Base-by-base conservation (phyloP, 2,329 filamentous ascomycete species). In the Stagonosporopsis tanaceti region DNA sequence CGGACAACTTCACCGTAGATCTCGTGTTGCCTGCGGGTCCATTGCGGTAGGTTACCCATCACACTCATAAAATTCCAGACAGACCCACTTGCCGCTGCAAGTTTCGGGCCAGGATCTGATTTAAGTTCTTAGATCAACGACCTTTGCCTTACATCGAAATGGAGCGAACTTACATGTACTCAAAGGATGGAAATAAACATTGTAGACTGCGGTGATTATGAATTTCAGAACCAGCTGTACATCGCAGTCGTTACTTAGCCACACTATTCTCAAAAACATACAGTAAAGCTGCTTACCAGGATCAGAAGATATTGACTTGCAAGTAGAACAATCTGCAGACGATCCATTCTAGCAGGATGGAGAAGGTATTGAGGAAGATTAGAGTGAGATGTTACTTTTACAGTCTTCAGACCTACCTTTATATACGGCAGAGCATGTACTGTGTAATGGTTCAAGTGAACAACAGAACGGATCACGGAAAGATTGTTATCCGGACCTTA, bases 1-100 rank as follows among this genome's bases (percentile, higher is more conserved):
- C 61, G 52, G 12, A 62, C 61, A 14, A 60, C 42, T 40, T 38
- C 35, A 20, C 61, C 61, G 38, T 63, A 62, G 15, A 27, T 45
- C 22, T 61, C 30, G 32, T 63, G 61, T 6, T 60, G 45, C 9
- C 37, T 40, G 30, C 50, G 58, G 17, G 22, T 6, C 37, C 37
- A 39, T 39, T 22, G 37, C 20, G 37, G 37, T 22, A n/a, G 17
- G 3, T 39, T 3, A 7, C 37, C 37, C 4, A 4, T 39, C 5
- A 12, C 0, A 22, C 4, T 12, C 17, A 24, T 6, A 22, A 22
- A 22, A 12, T 20, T 22, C 37, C 37, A 39, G 8, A 22, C 5
- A 12, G 37, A 39, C 2, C 37, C 17, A 39, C 9, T 39, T 12
- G 37, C 37, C 3, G 8, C 17, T 12, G 37, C 37, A 39, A 39